Base-by-base conservation (phyloP, 371 early-diverging fungal species). In the Mucor sp. region DNA sequence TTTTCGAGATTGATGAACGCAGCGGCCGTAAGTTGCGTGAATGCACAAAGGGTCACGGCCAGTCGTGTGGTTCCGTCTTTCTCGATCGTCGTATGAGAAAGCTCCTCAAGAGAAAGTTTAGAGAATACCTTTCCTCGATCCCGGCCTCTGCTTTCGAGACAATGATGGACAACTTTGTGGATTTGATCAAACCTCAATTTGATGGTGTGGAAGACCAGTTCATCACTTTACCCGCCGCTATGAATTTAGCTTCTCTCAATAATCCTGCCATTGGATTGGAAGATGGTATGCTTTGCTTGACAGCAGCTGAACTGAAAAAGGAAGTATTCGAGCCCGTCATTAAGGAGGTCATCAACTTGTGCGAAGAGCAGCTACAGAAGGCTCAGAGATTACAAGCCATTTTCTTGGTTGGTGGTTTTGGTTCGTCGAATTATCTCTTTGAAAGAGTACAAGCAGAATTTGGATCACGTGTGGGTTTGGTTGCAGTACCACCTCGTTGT, bases 371-470 rank as follows among this genome's bases (percentile, higher is more conserved):
- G 57, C 56, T 84, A 25, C 63, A 74, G 53, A 84, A 81, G 65
- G 84, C 84, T n/a, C 71, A 74, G 6, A 62, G 69, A 1, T 62
- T 84, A 61, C 80, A 84, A 65, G 86, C 86, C 15, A 62, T 88
- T 19, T 88, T 88, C 57, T 69, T 88, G 64, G 88, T 88, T 2
- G 88, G 88, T 69, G 88, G 88, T 27, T 88, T 88, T 67, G 88
- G 88, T 37, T 83, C 86, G 21, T 85, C 85, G 63, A 86, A 86
- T 67, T 88, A 88, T 61, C 63, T 88, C 44, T 80, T 83, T 66
- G 84, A 86, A 37, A 78, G 81, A n/a, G 77, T 88, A 8, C 79
- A 78, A 50, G 59, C 72, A 60, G 79, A 79, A 32, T 84, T 84
- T 70, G 74, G 74, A 21, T 58, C 72, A 3, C 53, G 72, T 21